Evolutionary conservation across 495 filamentous ascomycete species (phyloP).

Genomic region (Penicillium cosmopolitanum): DNA sequence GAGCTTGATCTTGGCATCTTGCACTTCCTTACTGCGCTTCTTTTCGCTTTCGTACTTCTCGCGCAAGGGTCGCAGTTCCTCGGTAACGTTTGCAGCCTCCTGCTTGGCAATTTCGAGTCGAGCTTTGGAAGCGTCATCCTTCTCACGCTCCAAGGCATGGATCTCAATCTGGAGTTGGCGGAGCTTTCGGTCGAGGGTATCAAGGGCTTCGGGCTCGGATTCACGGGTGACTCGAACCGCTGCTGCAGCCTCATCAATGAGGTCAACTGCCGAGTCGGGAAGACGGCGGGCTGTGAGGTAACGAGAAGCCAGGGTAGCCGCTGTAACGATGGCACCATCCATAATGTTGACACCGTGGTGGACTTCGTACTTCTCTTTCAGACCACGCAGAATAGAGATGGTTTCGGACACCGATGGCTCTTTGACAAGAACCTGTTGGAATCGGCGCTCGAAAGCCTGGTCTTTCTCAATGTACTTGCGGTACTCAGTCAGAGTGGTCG

Average conservation of each 20-base stretch:
- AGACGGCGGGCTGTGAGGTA: slow-evolving; percentile 90
- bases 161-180: slow-evolving; percentile 96
- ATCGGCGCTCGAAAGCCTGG: slow-evolving; percentile 94
- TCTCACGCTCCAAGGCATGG: slow-evolving; percentile 88
- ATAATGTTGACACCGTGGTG: slow-evolving; percentile 97
- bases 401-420: slow-evolving; percentile 88
- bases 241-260: slow-evolving; percentile 94
- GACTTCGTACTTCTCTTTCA: slow-evolving; percentile 97
- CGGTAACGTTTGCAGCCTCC: slow-evolving; percentile 87
- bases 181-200: slow-evolving; percentile 84
- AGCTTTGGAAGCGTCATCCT: slow-evolving; percentile 86
- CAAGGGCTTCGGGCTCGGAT: slow-evolving; percentile 91
- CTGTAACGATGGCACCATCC: slow-evolving; percentile 88
- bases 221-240: slow-evolving; percentile 93
- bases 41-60: slow-evolving; percentile 96
- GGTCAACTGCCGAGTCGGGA: slow-evolving; percentile 93
- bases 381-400: slow-evolving; percentile 91
- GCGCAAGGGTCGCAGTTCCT: slow-evolving; percentile 87
- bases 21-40: slow-evolving; percentile 82
- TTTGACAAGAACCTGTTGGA: slow-evolving; percentile 96
- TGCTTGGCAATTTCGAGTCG: slow-evolving; percentile 81
- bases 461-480: slow-evolving; percentile 99
- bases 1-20: slow-evolving; percentile 95
- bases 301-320: slow-evolving; percentile 84
- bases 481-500: slow-evolving; percentile 93